Conservation (phyloP, 2,329 filamentous ascomycete genomes). For the Lasiodiplodia sp. region DNA sequence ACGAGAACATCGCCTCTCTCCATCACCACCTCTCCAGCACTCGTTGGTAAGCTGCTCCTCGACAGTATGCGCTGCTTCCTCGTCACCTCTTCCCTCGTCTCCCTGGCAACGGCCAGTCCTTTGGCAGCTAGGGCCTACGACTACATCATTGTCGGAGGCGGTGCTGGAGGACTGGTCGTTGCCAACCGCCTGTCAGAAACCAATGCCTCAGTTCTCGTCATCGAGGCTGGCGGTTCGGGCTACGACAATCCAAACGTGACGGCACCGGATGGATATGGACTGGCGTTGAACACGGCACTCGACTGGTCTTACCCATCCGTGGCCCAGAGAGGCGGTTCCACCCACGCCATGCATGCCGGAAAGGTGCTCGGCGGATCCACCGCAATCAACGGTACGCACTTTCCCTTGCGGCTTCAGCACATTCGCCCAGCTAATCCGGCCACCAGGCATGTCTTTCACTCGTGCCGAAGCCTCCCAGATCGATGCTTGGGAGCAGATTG, state of each 20-base stretch:
- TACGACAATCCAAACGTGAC: conserved; percentile 43
- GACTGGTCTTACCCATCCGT: conserved; percentile 52
- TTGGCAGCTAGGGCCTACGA: conserved; percentile 33
- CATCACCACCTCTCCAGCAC: not conserved
- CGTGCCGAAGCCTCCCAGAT: conserved; percentile 44
- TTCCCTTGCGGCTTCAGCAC: not conserved
- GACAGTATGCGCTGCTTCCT: not conserved
- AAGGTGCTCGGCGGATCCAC: conserved; percentile 54
- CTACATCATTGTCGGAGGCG: conserved; percentile 47
- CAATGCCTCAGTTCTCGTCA: conserved; percentile 51
- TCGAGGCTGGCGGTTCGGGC: conserved; percentile 38
- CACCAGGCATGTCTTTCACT: conserved; percentile 45
- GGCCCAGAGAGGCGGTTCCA: conserved; percentile 41
- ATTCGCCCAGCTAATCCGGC: not conserved
- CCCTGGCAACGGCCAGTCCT: conserved; percentile 4
- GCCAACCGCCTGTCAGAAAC: conserved; percentile 61
- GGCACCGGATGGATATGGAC: conserved; percentile 36
- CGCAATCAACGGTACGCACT: conserved; percentile 48
- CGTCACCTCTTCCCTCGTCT: not conserved
- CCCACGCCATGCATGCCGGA: conserved; percentile 41
- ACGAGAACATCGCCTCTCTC: not conserved
- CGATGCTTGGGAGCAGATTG: conserved; percentile 50
- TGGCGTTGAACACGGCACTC: conserved; percentile 40
- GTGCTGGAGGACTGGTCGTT: conserved; percentile 57
- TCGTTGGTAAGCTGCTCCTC: not conserved